These are phyloP conservation scores for Aspergillus viridinutans DNA, from an alignment of 2,329 filamentous ascomycete genomes.

Conservation along the genomic window DNA sequence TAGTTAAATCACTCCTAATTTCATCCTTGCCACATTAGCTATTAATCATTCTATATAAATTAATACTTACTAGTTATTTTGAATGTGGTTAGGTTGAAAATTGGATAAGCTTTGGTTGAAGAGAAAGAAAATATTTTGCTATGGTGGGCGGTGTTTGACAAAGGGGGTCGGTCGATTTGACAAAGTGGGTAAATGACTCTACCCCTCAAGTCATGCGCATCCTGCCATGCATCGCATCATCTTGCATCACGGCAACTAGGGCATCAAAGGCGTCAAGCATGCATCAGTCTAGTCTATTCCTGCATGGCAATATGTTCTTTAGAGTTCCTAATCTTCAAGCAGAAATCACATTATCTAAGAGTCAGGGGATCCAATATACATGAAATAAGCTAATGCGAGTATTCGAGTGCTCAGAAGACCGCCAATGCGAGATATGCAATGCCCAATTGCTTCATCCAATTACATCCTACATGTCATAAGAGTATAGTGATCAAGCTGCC, in stretches of 20 bases:
- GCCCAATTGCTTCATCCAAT: neutral
- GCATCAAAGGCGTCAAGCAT: neutral
- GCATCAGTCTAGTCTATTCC: neutral
- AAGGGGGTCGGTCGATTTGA: no score
- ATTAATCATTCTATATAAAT: no score
- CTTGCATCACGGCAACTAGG: neutral
- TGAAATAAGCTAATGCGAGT: neutral
- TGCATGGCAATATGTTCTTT: neutral
- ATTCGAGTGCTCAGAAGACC: neutral
- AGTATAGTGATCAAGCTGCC: constrained; percentile 23
- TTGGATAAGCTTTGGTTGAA: no score
- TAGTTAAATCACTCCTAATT: no score
- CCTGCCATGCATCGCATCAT: neutral
- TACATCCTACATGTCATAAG: neutral
- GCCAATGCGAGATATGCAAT: neutral
- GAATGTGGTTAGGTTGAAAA: no score
- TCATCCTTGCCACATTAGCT: no score
- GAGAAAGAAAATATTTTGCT: no score
- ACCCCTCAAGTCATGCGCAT: neutral
- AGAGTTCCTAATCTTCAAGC: no score
- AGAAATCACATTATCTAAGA: neutral
- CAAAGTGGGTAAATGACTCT: no score
- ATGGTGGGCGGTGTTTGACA: no score
- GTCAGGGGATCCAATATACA: neutral
- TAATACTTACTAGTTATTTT: no score